A percentile compares a stretch with the other conserved stretches of the same genome.
phyloP scores from a whole-genome alignment of 768 basidiomycete genomes.

The Boletus rubroflammeus region DNA sequence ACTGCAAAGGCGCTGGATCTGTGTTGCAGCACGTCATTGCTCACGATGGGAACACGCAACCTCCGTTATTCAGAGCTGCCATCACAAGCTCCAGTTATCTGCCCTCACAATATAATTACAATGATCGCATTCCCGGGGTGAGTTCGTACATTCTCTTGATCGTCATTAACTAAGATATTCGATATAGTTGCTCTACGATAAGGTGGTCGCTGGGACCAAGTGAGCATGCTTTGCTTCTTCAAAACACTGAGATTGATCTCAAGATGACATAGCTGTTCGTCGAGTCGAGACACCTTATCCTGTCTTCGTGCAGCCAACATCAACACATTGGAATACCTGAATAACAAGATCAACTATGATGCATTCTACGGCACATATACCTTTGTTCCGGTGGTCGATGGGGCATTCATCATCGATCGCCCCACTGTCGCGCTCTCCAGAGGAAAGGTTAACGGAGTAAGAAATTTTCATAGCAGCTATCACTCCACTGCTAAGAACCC shows the following conservation, averaged over 20 bases:
- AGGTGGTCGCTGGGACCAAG: not conserved
- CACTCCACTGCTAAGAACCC: not conserved
- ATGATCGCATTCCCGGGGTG: conserved; percentile 1
- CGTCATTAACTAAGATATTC: not conserved
- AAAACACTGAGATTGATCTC: no score
- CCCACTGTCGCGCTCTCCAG: not conserved
- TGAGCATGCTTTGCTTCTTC: not conserved
- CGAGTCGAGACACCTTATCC: not conserved
- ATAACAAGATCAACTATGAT: not conserved
- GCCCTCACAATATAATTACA: conserved; percentile 5
- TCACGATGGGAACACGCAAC: conserved; percentile 3
- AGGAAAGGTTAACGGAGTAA: conserved; percentile 8
- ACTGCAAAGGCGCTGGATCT: conserved; percentile 2
- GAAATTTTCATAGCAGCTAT: not conserved
- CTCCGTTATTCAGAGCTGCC: conserved; percentile 2
- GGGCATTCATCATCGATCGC: conserved; percentile 1
- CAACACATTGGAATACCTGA: not conserved
- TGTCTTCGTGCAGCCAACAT: conserved; percentile 6
- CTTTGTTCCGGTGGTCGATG: conserved; percentile 10
- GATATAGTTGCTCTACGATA: not conserved
- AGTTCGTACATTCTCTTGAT: not conserved
- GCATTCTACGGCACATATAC: conserved; percentile 2
- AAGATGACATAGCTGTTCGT: not conserved
- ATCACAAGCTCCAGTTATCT: conserved; percentile 8
- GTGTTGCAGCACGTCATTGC: conserved; percentile 9